These are phyloP conservation scores for Neonectria hederae DNA, from an alignment of 2,329 filamentous ascomycete genomes.

Conservation along the genomic window DNA sequence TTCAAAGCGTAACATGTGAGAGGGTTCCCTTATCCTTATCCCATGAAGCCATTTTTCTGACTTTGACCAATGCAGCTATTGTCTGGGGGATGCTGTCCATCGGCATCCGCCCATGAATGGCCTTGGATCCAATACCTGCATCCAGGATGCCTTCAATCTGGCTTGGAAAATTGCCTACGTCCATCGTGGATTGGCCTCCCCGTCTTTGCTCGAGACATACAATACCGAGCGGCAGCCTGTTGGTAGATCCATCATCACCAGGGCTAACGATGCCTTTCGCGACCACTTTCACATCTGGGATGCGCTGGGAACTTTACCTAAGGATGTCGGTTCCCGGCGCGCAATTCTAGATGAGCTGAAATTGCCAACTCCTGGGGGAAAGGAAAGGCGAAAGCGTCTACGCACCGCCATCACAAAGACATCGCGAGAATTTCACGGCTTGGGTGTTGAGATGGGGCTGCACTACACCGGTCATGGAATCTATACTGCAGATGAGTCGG, in stretches of 20 bases:
- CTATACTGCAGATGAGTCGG: too few relatives aligned
- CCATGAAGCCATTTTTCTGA: too few relatives aligned
- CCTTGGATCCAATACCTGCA: constrained; percentile 67
- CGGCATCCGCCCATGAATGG: constrained; percentile 67
- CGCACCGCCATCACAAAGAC: too few relatives aligned
- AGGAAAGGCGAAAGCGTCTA: too few relatives aligned
- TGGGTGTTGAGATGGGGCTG: too few relatives aligned
- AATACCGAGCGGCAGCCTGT: constrained; percentile 60
- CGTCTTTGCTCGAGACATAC: constrained; percentile 54
- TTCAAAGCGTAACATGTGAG: constrained; percentile 59
- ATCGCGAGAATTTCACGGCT: too few relatives aligned
- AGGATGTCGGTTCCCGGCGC: too few relatives aligned
- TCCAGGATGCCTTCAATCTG: constrained; percentile 65
- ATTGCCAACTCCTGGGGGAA: too few relatives aligned
- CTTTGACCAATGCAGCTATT: too few relatives aligned
- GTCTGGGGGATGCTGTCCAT: constrained; percentile 67
- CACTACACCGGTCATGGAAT: too few relatives aligned
- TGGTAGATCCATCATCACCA: constrained; percentile 57
- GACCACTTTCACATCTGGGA: constrained; percentile 60
- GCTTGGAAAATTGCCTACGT: constrained; percentile 66
- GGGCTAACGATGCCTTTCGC: constrained; percentile 66
- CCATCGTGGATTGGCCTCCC: constrained; percentile 42
- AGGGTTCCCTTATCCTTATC: too few relatives aligned
- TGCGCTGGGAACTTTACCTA: constrained; percentile 49
- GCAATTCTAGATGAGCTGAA: too few relatives aligned